These are phyloP conservation scores for Penicillium corylophilum DNA, from an alignment of 2,329 filamentous ascomycete species.

Conservation along the genomic window DNA sequence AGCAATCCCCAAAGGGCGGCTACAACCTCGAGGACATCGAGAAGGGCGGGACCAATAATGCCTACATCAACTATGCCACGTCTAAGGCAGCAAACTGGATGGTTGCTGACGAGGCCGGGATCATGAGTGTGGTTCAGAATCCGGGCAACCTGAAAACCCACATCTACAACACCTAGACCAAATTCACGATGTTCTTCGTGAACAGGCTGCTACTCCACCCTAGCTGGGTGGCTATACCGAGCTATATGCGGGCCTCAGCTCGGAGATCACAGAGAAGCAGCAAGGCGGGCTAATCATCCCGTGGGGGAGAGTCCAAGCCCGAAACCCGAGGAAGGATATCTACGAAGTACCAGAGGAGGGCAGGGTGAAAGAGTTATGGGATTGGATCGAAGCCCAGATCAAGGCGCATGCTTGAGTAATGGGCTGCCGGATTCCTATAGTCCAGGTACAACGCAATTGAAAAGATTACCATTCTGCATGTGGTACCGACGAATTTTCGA, in stretches of 20 bases:
- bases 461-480: not conserved
- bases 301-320: conserved; percentile 44
- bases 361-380: not conserved
- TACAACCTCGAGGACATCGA: conserved; percentile 11
- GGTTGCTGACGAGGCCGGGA: conserved; percentile 29
- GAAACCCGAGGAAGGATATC: not conserved
- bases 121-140: conserved; percentile 33
- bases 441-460: not conserved
- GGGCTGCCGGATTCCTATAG: not conserved
- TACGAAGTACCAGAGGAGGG: not conserved
- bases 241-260: conserved; percentile 37
- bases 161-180: not conserved
- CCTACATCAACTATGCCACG: conserved; percentile 34
- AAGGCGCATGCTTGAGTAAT: not conserved
- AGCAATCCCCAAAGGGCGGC: conserved; percentile 8
- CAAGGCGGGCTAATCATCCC: conserved; percentile 47
- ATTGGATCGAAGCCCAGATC: not conserved
- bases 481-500: not conserved
- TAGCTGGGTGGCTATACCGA: conserved; percentile 40
- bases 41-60: conserved; percentile 17
- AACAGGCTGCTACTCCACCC: conserved; percentile 5
- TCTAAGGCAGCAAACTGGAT: conserved; percentile 35
- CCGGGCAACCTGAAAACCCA: conserved; percentile 5
- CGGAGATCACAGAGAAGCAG: conserved; percentile 29
- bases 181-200: not conserved